Base-by-base conservation (phyloP, 768 basidiomycete species). In the Auricularia auricula-judae region DNA sequence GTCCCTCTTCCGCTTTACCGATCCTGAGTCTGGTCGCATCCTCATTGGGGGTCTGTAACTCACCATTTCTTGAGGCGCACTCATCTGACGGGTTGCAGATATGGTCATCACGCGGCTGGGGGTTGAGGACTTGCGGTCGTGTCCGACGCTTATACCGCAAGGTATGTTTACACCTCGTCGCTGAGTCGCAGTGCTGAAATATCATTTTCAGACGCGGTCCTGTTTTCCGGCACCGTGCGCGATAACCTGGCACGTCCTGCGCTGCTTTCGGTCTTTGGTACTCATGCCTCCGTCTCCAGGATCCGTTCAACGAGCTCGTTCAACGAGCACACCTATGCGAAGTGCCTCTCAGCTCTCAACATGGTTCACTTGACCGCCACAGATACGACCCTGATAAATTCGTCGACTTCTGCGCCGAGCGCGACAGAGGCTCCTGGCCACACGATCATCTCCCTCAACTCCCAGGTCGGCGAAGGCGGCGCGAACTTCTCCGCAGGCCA, bases 401-500 rank as follows among this genome's bases (percentile, higher is more conserved):
- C 43, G 43, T 18, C 43, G 43, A 29, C 21, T 12, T 21, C 54
- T 56, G 12, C 54, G 54, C 54, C 54, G 12, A 56, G 21, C 3
- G 54, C n/a, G 54, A 59, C 56, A 7, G 21, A 74, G 71, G 72
- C 18, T 68, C 74, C 8, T 73, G 63, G 70, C 36, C 87, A 83
- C 71, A 80, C 78, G 0, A 77, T 77, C 0, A 77, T 95, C 36
- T 80, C 84, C 0, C 79, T 96, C 3, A 85, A 91, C 21, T 89
- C 88, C 0, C 84, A 88, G 66, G 88, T 96, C 10, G 90, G 90
- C 0, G 81, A 89, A 0, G 93, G 93, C 0, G 93, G 93, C 0
- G 80, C 85, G 36, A 96, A 97, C 76, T 95, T 96, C 74, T 94
- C 91, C 1, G 90, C 93, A 65, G 94, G 95, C 7, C 93, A 98